phyloP scores from a whole-genome alignment of 352 stramenopile species.

The Phytopythium ostracodes region DNA sequence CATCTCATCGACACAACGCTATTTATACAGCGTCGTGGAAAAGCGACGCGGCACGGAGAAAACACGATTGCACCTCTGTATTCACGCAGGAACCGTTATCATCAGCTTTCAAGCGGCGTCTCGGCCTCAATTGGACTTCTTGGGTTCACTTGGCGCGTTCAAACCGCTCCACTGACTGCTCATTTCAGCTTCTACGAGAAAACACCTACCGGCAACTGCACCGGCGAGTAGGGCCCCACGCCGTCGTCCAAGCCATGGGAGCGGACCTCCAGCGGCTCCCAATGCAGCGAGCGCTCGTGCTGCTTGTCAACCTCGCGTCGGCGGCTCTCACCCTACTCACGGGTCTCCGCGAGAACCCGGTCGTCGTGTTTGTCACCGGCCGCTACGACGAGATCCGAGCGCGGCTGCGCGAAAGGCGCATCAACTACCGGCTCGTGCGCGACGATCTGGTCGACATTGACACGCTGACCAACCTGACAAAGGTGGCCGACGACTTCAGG shows the following conservation, averaged over 20 bases:
- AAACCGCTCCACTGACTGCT: no score
- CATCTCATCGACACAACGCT: no score
- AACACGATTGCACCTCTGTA: no score
- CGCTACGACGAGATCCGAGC: slow-evolving; percentile 42
- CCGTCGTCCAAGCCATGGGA: slow-evolving; percentile 10
- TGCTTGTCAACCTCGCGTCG: slow-evolving; percentile 39
- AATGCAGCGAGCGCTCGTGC: slow-evolving; percentile 14
- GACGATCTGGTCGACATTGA: slow-evolving; percentile 29
- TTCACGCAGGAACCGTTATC: no score
- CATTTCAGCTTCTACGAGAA: background rate
- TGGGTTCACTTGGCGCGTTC: no score
- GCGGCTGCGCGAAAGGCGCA: slow-evolving; percentile 23
- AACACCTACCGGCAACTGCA: background rate
- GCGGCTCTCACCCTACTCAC: slow-evolving; percentile 45
- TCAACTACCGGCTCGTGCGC: slow-evolving; percentile 42
- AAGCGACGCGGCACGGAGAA: no score
- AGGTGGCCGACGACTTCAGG: slow-evolving; percentile 1
- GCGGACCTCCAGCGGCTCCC: slow-evolving; percentile 11
- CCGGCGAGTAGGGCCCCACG: background rate
- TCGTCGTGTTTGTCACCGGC: slow-evolving; percentile 36
- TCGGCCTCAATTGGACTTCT: no score
- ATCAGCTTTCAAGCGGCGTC: no score
- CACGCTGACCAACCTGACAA: slow-evolving; percentile 17
- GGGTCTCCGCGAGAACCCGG: slow-evolving; percentile 48
- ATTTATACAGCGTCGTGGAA: no score